Evolutionary conservation across 2,329 filamentous ascomycete genomes (phyloP).

Genomic region (Fusarium humuli): DNA sequence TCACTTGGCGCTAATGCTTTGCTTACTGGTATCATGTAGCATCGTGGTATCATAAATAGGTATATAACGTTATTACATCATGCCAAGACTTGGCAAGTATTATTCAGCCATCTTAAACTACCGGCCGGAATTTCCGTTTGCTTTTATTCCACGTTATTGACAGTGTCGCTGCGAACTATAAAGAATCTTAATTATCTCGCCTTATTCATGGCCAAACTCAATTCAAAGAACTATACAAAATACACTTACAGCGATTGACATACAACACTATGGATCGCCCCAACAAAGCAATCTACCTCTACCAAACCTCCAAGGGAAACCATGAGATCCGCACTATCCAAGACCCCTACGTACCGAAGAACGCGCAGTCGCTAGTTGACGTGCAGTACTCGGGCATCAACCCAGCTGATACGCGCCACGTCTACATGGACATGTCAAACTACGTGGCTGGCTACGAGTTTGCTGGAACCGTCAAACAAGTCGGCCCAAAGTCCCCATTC

Average conservation of each 20-base stretch:
- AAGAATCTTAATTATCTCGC: not conserved
- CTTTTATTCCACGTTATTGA: not conserved
- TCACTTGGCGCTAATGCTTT: no score
- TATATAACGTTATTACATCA: not conserved
- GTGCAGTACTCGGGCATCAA: slow-evolving; percentile 35
- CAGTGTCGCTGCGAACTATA: not conserved
- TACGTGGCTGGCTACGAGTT: slow-evolving; percentile 27
- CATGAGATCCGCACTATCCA: not conserved
- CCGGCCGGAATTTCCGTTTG: not conserved
- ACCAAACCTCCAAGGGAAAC: not conserved
- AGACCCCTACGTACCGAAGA: not conserved
- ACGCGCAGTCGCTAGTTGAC: slow-evolving; percentile 17
- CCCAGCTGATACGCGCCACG: slow-evolving; percentile 28
- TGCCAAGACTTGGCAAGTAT: not conserved
- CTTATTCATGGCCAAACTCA: not conserved
- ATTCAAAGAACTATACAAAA: no score
- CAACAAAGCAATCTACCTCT: slow-evolving; percentile 18
- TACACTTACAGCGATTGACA: not conserved
- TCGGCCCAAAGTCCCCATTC: slow-evolving; percentile 10
- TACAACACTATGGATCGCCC: not conserved
- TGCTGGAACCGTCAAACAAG: not conserved
- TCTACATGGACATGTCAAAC: slow-evolving; percentile 8
- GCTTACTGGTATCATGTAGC: not conserved
- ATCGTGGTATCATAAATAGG: not conserved
- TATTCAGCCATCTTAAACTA: not conserved